These are phyloP conservation scores for Monosporascus sp. DNA, from an alignment of 2,329 filamentous ascomycete species.

Conservation along the genomic window DNA sequence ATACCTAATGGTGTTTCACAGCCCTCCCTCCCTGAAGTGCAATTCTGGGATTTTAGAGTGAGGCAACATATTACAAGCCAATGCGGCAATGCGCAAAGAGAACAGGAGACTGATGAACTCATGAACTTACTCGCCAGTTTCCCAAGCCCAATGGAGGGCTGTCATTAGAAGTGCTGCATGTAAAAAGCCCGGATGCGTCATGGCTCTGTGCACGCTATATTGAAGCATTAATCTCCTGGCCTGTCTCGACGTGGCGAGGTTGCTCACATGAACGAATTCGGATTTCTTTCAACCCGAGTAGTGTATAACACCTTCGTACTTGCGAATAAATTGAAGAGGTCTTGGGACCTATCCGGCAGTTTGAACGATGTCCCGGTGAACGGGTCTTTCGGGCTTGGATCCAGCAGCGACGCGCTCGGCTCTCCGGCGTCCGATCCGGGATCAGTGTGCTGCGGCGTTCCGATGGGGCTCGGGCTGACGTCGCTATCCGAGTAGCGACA, in stretches of 20 bases:
- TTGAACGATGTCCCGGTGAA: conserved; percentile 25
- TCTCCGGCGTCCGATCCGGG: conserved; percentile 14
- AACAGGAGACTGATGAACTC: too few relatives aligned
- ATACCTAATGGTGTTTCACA: neutral
- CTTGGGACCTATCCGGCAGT: conserved; percentile 28
- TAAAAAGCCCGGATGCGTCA: conserved; percentile 39
- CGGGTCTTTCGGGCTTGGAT: conserved; percentile 20
- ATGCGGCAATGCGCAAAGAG: neutral
- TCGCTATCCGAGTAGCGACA: conserved; percentile 28
- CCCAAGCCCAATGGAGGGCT: conserved; percentile 40
- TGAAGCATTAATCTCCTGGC: conserved; percentile 2
- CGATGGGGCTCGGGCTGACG: conserved; percentile 10
- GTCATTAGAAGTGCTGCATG: conserved; percentile 40
- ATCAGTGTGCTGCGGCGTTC: conserved; percentile 11
- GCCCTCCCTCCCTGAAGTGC: neutral
- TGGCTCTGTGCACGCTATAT: conserved; percentile 35
- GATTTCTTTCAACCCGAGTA: conserved; percentile 30
- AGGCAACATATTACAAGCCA: neutral
- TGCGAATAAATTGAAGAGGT: conserved; percentile 32
- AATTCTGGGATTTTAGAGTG: neutral
- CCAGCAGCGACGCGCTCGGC: conserved; percentile 9
- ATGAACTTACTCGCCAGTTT: conserved; percentile 30
- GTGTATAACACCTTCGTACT: conserved; percentile 36
- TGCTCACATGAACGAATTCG: conserved; percentile 29
- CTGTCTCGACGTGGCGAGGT: neutral